These are phyloP conservation scores for Tillandsia fasciculata DNA, from an alignment of 176 grass and related monocot species.

Conservation along the genomic window DNA sequence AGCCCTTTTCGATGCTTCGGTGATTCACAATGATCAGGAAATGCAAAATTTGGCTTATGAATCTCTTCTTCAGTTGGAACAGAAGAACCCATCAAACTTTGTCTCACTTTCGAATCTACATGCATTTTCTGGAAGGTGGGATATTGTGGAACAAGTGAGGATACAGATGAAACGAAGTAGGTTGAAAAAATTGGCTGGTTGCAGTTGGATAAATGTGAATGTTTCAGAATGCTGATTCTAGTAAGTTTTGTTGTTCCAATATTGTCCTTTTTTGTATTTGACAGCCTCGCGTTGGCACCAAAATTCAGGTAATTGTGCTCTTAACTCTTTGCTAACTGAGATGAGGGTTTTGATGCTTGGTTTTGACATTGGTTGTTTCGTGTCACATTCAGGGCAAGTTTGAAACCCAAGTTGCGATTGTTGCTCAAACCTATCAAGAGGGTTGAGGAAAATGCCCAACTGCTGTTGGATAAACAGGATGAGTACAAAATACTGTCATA, in stretches of 20 bases:
- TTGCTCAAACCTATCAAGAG: no score
- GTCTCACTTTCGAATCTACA: slow-evolving; percentile 54
- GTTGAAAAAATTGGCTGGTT: slow-evolving; percentile 38
- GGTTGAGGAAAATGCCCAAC: no score
- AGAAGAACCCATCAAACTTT: slow-evolving; percentile 40
- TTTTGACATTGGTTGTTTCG: not conserved
- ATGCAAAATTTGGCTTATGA: slow-evolving; percentile 43
- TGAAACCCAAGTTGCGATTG: no score
- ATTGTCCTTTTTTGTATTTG: not conserved
- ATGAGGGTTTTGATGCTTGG: not conserved
- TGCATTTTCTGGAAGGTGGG: slow-evolving; percentile 49
- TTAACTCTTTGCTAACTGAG: not conserved
- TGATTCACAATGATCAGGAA: slow-evolving; percentile 37
- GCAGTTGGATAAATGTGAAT: slow-evolving; percentile 34
- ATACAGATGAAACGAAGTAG: slow-evolving; percentile 34
- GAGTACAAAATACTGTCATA: no score
- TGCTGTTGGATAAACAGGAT: no score
- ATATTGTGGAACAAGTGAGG: slow-evolving; percentile 52
- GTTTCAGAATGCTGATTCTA: not conserved
- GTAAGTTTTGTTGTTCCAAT: not conserved
- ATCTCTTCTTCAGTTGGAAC: slow-evolving; percentile 42
- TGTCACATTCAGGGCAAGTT: not conserved
- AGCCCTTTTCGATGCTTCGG: slow-evolving; percentile 52
- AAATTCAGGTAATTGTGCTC: not conserved
- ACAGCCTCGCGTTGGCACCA: not conserved